Base-by-base conservation (phyloP, 2,329 filamentous ascomycete genomes). In the Nemania sp. region DNA sequence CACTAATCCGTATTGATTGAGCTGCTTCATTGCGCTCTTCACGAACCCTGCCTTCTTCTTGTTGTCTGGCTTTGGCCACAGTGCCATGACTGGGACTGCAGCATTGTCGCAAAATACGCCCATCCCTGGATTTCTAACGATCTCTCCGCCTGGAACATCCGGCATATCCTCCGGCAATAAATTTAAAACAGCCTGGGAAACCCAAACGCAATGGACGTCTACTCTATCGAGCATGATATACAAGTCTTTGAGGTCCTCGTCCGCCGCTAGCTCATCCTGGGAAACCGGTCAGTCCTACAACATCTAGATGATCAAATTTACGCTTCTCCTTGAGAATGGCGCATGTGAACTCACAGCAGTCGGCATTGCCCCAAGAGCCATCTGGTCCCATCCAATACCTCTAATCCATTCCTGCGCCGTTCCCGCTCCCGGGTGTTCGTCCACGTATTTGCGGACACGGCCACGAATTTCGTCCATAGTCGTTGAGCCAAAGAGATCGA, bases 101-200 rank as follows among this genome's bases (percentile, higher is more conserved):
- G 86, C 86, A 64, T 89, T 89, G 68, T 90, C 86, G 65, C 86
- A 90, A 61, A 89, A 89, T 8, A 89, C 85, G 36, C 86, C 86
- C 63, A 79, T 76, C 0, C 83, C 83, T 0, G 86, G 85, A 3
- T 81, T 72, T 24, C 78, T 76, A 12, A 86, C 68, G 9, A 88
- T 79, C 54, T 88, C 83, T 1, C 86, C 86, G 9, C 86, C 86
- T 1, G 84, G 82, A 1, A 85, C 67, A 51, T 80, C 77, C 2
- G 77, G 73, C 22, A 80, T 59, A 7, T 79, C 75, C 1, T 72
- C 62, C 0, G 84, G 80, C 5, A 90, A 77, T 1, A 89, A 75
- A 42, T 78, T 71, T 2, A 89, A 75, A 2, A 89, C 81, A 15
- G 84, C 77, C 22, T 81, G 74, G 0, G 86, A 89, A 2, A 88